These are phyloP conservation scores for Ilyonectria robusta DNA, from an alignment of 2,329 filamentous ascomycete genomes.

Conservation along the genomic window DNA sequence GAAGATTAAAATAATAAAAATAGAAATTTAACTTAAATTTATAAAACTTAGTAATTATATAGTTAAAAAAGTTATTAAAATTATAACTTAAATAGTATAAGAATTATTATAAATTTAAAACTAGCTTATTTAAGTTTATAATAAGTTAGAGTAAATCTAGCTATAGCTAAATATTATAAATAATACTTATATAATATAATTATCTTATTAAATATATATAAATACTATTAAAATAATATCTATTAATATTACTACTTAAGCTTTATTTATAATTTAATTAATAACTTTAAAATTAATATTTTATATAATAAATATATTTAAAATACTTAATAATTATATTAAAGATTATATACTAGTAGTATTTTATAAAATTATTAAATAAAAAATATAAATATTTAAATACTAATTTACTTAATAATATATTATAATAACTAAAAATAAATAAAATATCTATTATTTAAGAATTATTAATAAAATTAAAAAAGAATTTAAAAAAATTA, in stretches of 20 bases:
- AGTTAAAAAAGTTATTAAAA: neutral
- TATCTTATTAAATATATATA: conserved; percentile 7
- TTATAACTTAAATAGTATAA: conserved; percentile 18
- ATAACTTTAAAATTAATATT: conserved; percentile 17
- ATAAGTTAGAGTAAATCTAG: conserved; percentile 23
- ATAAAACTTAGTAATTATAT: conserved; percentile 17
- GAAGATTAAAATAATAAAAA: conserved; percentile 17
- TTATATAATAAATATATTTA: conserved; percentile 16
- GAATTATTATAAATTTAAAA: conserved; percentile 26
- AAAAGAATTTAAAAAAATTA: conserved; percentile 19
- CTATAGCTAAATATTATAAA: conserved; percentile 15
- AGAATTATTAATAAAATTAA: conserved; percentile 17
- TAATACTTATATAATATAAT: conserved; percentile 5
- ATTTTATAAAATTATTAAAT: conserved; percentile 2
- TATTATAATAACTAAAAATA: conserved; percentile 10
- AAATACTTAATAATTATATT: conserved; percentile 9
- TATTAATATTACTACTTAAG: neutral
- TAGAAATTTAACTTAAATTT: conserved; percentile 22
- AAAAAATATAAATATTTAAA: conserved; percentile 13
- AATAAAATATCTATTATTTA: conserved; percentile 11
- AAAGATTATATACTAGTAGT: neutral
- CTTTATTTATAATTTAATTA: conserved; percentile 1
- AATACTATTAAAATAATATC: conserved; percentile 8
- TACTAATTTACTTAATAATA: conserved; percentile 14
- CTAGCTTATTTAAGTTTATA: conserved; percentile 15